A percentile compares a stretch with the other conserved stretches of the same genome.
These are phyloP conservation scores for Zoysia japonica DNA, from an alignment of 176 grass and related monocot species.

Conservation along the genomic window DNA sequence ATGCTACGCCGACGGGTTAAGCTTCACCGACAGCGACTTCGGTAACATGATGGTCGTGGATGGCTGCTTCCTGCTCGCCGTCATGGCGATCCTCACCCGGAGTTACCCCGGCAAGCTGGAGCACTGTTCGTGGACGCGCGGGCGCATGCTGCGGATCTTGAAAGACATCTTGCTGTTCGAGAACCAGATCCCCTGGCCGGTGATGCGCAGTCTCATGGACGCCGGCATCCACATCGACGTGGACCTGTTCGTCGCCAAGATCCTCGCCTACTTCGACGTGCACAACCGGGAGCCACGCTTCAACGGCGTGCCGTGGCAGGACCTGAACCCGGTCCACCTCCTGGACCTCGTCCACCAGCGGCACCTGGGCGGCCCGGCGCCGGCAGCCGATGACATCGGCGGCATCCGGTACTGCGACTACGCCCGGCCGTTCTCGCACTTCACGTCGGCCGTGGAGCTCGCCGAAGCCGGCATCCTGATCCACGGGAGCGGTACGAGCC, in stretches of 20 bases:
- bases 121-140: conserved; percentile 7
- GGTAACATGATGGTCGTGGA: conserved; percentile 14
- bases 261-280: neutral
- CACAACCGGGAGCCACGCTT: neutral
- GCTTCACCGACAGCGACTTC: neutral
- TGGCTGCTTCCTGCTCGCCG: conserved; percentile 26
- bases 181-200: conserved; percentile 1
- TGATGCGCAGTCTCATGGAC: neutral
- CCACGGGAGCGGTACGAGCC: neutral
- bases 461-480: conserved; percentile 2
- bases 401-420: neutral
- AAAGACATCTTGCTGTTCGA: conserved; percentile 15
- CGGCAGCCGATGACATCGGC: neutral
- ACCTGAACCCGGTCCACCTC: neutral
- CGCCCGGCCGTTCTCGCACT: neutral
- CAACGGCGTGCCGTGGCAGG: neutral
- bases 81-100: neutral
- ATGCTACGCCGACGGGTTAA: neutral
- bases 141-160: conserved; percentile 13
- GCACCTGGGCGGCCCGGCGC: neutral
- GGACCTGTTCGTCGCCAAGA: neutral
- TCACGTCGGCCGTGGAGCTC: too few relatives aligned
- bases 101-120: neutral
- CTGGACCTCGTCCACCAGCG: neutral
- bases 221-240: neutral